Percentiles rank a stretch among this genome's conserved stretches.
These are phyloP conservation scores for Verbascum thapsus DNA, from an alignment of 257 asterid genomes.

Conservation along the genomic window DNA sequence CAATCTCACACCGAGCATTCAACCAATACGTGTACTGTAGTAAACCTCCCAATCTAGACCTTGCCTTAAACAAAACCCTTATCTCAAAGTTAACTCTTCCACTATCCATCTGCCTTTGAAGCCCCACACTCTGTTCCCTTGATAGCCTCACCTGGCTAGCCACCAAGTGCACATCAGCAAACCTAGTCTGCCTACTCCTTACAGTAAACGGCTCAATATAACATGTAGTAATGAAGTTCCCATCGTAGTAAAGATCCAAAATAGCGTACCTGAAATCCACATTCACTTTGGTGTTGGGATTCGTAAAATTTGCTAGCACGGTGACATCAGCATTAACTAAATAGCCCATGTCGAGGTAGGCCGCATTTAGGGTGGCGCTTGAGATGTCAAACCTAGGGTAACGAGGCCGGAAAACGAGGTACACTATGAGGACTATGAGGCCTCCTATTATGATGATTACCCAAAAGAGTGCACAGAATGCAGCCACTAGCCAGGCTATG, in stretches of 20 bases:
- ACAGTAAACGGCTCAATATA: constrained; percentile 63
- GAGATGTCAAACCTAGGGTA: constrained; percentile 82
- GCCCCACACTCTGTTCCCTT: constrained; percentile 41
- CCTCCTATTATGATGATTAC: constrained; percentile 71
- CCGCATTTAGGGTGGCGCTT: constrained; percentile 71
- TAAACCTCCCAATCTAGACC: constrained; percentile 67
- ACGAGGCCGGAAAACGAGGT: constrained; percentile 71
- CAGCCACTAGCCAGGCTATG: constrained; percentile 77
- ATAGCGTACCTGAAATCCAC: constrained; percentile 67
- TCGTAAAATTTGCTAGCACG: constrained; percentile 79
- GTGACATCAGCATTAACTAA: constrained; percentile 80
- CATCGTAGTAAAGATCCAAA: constrained; percentile 60
- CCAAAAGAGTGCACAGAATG: constrained; percentile 81
- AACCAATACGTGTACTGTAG: constrained; percentile 77
- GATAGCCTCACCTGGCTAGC: constrained; percentile 77
- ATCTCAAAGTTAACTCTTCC: constrained; percentile 69
- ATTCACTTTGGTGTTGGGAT: constrained; percentile 76
- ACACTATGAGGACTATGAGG: constrained; percentile 63
- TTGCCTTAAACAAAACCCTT: constrained; percentile 63
- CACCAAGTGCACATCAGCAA: constrained; percentile 60
- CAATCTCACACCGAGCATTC: constrained; percentile 60
- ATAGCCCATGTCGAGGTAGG: constrained; percentile 89
- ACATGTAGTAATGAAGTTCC: constrained; percentile 55
- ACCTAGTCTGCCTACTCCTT: constrained; percentile 51
- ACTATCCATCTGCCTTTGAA: constrained; percentile 56